Evolutionary conservation across 441 rosid genomes (phyloP), one percentile per base, ranked within the genome.

Genomic region (Brassica balearica): DNA sequence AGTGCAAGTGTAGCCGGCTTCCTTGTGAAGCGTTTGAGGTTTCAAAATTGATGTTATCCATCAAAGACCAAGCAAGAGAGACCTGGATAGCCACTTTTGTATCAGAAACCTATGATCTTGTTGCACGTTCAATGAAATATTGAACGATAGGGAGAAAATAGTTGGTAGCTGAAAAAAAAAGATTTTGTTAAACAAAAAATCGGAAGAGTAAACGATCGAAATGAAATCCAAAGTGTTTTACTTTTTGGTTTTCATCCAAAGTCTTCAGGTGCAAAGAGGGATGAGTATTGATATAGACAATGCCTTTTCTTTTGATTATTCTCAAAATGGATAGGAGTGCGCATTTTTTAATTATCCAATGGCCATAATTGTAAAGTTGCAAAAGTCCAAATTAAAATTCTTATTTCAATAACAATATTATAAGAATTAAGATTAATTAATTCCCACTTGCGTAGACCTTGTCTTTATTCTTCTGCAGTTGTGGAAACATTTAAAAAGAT

Each of bases 191-290:
- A 19, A 63, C 5, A 11, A 43, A 23, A 60, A 15, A 61, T 69
- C 3, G 63, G 22, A 48, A 2, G 62, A 34, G n/a, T n/a, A 41
- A 67, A 36, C 34, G 63, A 78, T 78, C 8, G 32, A 73, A 23
- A 79, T 63, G 67, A 79, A 63, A 80, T 75, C 79, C 75, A 55
- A 77, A 68, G 70, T 17, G 17, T 68, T 68, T 0, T 72, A 29
- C n/a, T 51, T 51, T 51, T 14, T 51, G 58, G 68, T 22, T 10
- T 58, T 87, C 87, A 80, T 17, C 74, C 29, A 65, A 76, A 82
- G 84, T 69, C 96, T 89, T 90, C 81, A 78, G 81, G 82, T 76
- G 20, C 69, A 92, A 89, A 95, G 79, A 67, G 71, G 78, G 78
- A 67, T 67, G 69, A 76, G 68, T 78, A 84, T 79, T 63, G 62